Conservation (phyloP, 2,329 filamentous ascomycete genomes). For the Hymenoscyphus infarciens region DNA sequence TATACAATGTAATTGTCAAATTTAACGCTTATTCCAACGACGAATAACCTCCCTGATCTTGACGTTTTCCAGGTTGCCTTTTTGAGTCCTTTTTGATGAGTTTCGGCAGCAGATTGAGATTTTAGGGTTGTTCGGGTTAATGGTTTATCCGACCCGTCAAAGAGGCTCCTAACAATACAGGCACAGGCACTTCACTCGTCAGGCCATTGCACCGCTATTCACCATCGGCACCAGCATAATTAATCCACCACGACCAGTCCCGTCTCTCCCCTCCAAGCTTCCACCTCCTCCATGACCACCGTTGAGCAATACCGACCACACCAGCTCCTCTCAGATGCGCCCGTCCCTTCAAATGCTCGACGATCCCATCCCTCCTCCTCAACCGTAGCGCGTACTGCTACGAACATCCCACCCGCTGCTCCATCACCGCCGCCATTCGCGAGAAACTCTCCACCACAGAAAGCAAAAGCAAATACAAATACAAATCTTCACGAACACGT, state of each 20-base stretch:
- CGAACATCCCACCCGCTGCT: conserved; percentile 56
- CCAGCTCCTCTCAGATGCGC: conserved; percentile 28
- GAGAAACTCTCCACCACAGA: conserved; percentile 47
- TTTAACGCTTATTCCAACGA: too few species aligned
- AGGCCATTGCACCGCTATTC: not conserved
- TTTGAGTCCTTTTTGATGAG: too few species aligned
- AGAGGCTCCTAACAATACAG: too few species aligned
- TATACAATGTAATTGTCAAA: too few species aligned
- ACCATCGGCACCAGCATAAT: not conserved
- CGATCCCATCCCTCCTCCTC: conserved; percentile 44
- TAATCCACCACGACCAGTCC: too few species aligned
- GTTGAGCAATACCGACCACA: conserved; percentile 52
- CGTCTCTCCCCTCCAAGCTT: not conserved
- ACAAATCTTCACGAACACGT: conserved; percentile 10
- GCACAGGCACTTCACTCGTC: too few species aligned
- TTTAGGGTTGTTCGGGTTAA: too few species aligned
- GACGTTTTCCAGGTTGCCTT: too few species aligned
- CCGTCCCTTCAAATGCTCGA: conserved; percentile 28
- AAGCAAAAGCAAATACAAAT: not conserved
- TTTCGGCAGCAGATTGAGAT: too few species aligned
- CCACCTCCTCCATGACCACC: conserved; percentile 49
- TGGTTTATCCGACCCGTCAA: too few species aligned
- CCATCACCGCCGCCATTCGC: conserved; percentile 58
- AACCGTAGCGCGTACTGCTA: conserved; percentile 38
- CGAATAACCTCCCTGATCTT: too few species aligned